These are phyloP conservation scores for Geum urbanum DNA, from an alignment of 306 rosid species.

Conservation along the genomic window DNA sequence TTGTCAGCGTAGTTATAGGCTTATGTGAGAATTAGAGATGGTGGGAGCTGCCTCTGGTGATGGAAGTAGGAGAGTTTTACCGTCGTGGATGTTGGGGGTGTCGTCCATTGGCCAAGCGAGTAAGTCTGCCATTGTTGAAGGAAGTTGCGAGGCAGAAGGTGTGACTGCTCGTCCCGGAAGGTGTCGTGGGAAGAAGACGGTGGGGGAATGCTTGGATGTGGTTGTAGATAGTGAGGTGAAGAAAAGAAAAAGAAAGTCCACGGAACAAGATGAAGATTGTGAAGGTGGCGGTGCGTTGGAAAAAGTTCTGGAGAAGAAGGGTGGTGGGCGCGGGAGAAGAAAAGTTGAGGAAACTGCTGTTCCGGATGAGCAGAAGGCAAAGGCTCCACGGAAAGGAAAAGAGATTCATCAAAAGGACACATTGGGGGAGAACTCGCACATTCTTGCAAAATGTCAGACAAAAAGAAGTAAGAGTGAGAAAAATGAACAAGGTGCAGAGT, in stretches of 20 bases:
- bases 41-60: slow-evolving; percentile 29
- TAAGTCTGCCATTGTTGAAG: slow-evolving; percentile 32
- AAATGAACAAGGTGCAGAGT: slow-evolving; percentile 24
- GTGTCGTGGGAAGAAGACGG: slow-evolving; percentile 27
- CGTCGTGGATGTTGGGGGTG: slow-evolving; percentile 65
- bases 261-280: slow-evolving; percentile 24
- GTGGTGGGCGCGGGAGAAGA: too few relatives aligned
- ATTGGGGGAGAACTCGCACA: slow-evolving; percentile 27
- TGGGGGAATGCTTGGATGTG: slow-evolving; percentile 25
- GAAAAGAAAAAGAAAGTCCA: slow-evolving; percentile 28
- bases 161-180: neutral
- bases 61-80: slow-evolving; percentile 59
- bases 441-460: slow-evolving; percentile 27
- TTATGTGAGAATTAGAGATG: slow-evolving; percentile 18
- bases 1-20: neutral
- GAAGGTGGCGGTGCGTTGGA: slow-evolving; percentile 9
- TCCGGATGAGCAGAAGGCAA: slow-evolving; percentile 29
- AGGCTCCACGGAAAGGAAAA: slow-evolving; percentile 16
- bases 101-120: slow-evolving; percentile 31
- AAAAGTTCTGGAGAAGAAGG: slow-evolving; percentile 31
- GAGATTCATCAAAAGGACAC: slow-evolving; percentile 29
- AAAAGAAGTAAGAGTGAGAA: slow-evolving; percentile 32
- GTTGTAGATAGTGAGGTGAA: slow-evolving; percentile 31
- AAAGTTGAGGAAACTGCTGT: slow-evolving; percentile 17
- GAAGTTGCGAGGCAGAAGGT: slow-evolving; percentile 20